Conservation (phyloP, 805 yeast genomes). For the Hanseniaspora nectarophila region DNA sequence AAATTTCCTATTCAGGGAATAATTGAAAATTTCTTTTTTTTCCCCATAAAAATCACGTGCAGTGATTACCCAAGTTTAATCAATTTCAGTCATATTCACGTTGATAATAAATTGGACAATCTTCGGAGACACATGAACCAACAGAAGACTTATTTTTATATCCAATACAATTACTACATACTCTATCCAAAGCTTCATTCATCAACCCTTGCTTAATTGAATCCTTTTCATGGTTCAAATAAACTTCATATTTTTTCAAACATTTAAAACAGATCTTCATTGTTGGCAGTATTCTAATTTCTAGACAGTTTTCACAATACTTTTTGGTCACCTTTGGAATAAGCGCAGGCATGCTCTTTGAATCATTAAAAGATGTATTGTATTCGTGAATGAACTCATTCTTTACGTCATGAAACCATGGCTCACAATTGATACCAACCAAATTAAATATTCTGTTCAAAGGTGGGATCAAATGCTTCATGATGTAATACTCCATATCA, state of each 20-base stretch:
- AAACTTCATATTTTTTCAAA: conserved; percentile 10
- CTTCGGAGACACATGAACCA: conserved; percentile 44
- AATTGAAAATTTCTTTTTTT: neutral
- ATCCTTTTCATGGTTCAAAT: conserved; percentile 8
- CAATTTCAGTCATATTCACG: conserved; percentile 30
- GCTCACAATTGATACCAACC: conserved; percentile 64
- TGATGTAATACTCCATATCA: conserved; percentile 78
- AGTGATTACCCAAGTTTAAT: neutral
- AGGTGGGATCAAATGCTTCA: conserved; percentile 78
- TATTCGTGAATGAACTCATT: neutral
- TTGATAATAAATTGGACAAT: conserved; percentile 52
- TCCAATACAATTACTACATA: conserved; percentile 32
- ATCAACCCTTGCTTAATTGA: conserved; percentile 21
- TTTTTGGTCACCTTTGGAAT: conserved; percentile 1
- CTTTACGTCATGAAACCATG: conserved; percentile 42
- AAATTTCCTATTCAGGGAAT: conserved; percentile 2
- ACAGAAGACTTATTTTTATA: conserved; percentile 26
- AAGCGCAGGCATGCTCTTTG: neutral
- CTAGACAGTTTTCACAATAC: conserved; percentile 9
- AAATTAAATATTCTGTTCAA: conserved; percentile 70
- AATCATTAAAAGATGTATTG: neutral
- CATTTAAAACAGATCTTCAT: conserved; percentile 6
- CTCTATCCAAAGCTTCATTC: conserved; percentile 23
- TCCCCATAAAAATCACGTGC: neutral
- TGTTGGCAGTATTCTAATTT: neutral